phyloP scores from a whole-genome alignment of 2,329 filamentous ascomycete genomes.

The Epichloe brachyelytri region DNA sequence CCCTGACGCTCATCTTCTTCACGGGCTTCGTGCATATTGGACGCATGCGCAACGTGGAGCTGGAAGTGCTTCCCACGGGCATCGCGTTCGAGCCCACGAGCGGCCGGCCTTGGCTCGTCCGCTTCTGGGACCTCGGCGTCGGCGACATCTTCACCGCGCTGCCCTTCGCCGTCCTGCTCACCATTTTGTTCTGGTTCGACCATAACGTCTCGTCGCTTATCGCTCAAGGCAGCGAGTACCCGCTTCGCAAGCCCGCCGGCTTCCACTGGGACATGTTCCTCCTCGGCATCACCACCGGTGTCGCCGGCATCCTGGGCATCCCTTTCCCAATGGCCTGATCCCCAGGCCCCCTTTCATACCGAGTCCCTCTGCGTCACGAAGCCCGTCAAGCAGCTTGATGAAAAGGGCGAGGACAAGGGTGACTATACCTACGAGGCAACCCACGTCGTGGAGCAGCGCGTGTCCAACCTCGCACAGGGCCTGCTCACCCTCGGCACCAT shows the following conservation, averaged over 20 bases:
- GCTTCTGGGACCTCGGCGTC: constrained; percentile 66
- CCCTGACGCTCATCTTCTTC: constrained; percentile 78
- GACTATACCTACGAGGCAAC: constrained; percentile 37
- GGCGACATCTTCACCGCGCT: constrained; percentile 69
- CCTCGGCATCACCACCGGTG: constrained; percentile 62
- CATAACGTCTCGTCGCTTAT: constrained; percentile 80
- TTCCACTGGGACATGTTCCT: constrained; percentile 83
- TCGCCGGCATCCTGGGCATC: constrained; percentile 63
- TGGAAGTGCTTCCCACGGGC: constrained; percentile 62
- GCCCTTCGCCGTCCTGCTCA: constrained; percentile 75
- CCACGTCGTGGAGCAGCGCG: constrained; percentile 64
- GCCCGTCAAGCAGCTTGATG: constrained; percentile 37
- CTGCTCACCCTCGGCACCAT: constrained; percentile 69
- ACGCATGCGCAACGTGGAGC: constrained; percentile 57
- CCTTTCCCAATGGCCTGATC: constrained; percentile 73
- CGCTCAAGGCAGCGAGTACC: constrained; percentile 72
- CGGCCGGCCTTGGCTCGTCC: constrained; percentile 62
- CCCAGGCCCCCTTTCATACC: constrained; percentile 74
- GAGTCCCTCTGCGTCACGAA: constrained; percentile 62
- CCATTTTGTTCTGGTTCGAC: constrained; percentile 80
- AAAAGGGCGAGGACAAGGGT: constrained; percentile 41
- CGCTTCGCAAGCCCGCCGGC: constrained; percentile 65
- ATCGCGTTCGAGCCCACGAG: constrained; percentile 68
- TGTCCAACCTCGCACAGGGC: constrained; percentile 67
- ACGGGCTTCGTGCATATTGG: constrained; percentile 81